Evolutionary conservation across 2,329 filamentous ascomycete species (phyloP).

Genomic region (Alternaria postmessia): DNA sequence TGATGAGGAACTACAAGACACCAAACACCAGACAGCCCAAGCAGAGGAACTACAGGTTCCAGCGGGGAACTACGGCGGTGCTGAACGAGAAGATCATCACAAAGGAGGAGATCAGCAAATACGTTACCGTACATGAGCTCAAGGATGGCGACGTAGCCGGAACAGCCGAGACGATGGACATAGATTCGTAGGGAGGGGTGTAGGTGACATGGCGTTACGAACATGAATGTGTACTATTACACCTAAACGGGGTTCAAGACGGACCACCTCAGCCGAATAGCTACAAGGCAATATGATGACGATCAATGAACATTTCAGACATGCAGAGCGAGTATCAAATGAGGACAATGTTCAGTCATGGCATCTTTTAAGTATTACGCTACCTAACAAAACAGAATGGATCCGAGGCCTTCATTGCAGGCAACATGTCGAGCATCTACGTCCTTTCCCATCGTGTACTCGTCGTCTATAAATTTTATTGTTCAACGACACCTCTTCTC

Average conservation of each 20-base stretch:
- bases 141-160: slow-evolving; percentile 70
- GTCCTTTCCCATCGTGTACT: neutral
- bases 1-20: slow-evolving; percentile 91
- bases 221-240: slow-evolving; percentile 33
- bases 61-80: slow-evolving; percentile 90
- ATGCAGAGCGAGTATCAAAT: neutral
- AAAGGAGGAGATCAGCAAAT: slow-evolving; percentile 92
- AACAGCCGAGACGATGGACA: slow-evolving; percentile 71
- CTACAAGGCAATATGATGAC: slow-evolving; percentile 27
- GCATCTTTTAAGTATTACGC: neutral
- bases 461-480: neutral
- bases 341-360: neutral
- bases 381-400: neutral
- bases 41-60: slow-evolving; percentile 91
- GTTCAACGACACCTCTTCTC: slow-evolving; percentile 92
- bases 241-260: slow-evolving; percentile 11
- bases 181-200: slow-evolving; percentile 56
- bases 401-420: neutral
- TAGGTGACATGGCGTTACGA: slow-evolving; percentile 25
- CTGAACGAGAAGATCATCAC: slow-evolving; percentile 96
- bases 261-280: slow-evolving; percentile 14
- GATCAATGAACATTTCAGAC: slow-evolving; percentile 12
- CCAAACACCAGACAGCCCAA: slow-evolving; percentile 92
- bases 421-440: neutral
- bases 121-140: slow-evolving; percentile 89